Evolutionary conservation across 352 stramenopile species (phyloP), one percentile per base, ranked within the genome.

Genomic region (Phytophthora quininea): DNA sequence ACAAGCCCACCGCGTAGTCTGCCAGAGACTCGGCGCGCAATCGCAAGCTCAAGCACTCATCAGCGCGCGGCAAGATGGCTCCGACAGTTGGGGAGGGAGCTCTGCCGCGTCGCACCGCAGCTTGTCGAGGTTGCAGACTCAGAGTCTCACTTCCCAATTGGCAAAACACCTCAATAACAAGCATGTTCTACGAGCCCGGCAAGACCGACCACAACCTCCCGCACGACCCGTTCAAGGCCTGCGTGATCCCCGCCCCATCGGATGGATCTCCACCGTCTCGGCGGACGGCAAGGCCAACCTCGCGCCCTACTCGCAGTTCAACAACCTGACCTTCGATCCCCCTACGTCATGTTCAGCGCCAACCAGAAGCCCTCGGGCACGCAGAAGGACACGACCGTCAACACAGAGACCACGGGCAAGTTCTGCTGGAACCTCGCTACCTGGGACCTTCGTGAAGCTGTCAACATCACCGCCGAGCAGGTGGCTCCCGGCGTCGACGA

Each of bases 321-420:
- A 75, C 63, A 71, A 72, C 67, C 19, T 75, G 48, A 71, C 62
- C 29, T 72, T 73, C 54, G 69, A 76, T 19, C 69, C 63, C 69
- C 69, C 7, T 73, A 73, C 54, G 64, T 76, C 58, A 76, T 76
- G 69, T 76, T 76, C 54, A 73, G 63, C 27, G 64, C 64, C 15
- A 76, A 76, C 64, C 69, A 73, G 58, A 75, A 64, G 63, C 68
- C 68, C 10, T 69, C 62, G 29, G 68, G 68, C 29, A 43, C 56
- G 35, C 63, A 73, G 54, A 76, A 76, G 57, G 69, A 76, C 45
- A 76, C 69, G 49, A 56, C 54, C 1, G 69, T 73, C 24, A 76
- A 73, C 48, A 69, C 64, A 0, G 63, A 73, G 58, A 63, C 58
- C 11, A 75, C 67, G 4, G 67, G 67, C 52, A 71, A 75, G 35